Evolutionary conservation across 257 asterid genomes (phyloP).

Genomic region (Euphrasia confusa): DNA sequence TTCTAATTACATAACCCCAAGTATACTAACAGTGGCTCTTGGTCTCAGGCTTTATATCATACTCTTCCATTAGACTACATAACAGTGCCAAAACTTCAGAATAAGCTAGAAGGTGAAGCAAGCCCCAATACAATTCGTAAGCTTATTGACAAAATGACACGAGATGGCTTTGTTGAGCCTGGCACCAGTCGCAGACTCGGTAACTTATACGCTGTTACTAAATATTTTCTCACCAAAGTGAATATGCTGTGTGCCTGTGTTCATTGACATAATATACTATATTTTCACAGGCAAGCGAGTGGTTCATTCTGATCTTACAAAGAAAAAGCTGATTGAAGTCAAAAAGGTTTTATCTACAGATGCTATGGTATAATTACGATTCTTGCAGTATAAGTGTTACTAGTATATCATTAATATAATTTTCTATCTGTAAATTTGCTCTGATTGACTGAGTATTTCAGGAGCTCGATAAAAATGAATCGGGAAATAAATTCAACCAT

Average conservation of each 20-base stretch:
- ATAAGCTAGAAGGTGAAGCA: conserved; percentile 72
- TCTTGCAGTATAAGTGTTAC: neutral
- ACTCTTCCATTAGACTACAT: conserved; percentile 84
- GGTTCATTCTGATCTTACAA: conserved; percentile 75
- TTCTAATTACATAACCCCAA: neutral
- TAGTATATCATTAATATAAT: neutral
- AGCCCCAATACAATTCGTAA: conserved; percentile 54
- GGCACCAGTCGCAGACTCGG: conserved; percentile 76
- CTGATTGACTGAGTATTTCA: conserved; percentile 29
- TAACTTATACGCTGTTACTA: conserved; percentile 20
- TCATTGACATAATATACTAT: conserved; percentile 19
- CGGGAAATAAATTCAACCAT: conserved; percentile 34
- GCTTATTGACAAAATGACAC: conserved; percentile 80
- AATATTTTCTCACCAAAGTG: conserved; percentile 7
- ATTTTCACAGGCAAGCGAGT: conserved; percentile 75
- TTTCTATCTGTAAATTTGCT: conserved; percentile 14
- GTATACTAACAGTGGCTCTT: conserved; percentile 16
- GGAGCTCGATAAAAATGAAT: conserved; percentile 51
- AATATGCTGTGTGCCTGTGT: neutral
- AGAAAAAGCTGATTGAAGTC: conserved; percentile 65
- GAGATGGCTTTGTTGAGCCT: conserved; percentile 77
- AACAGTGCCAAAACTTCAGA: conserved; percentile 64
- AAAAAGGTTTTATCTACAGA: conserved; percentile 51
- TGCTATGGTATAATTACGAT: conserved; percentile 41
- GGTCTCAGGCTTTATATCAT: conserved; percentile 74